phyloP scores from a whole-genome alignment of 202 grass and related monocot genomes.

The Brachypodium distachyon region DNA sequence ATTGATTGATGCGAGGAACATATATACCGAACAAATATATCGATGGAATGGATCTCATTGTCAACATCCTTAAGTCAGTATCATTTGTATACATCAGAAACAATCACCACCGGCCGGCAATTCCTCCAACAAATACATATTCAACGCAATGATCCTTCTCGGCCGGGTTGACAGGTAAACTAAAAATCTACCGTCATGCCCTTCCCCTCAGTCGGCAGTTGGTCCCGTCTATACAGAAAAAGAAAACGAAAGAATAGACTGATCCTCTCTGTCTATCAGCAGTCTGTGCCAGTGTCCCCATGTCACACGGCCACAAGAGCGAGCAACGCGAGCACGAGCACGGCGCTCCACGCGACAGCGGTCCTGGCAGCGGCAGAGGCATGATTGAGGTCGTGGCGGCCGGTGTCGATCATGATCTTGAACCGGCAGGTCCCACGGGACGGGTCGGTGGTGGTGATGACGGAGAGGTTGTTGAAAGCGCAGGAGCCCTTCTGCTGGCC shows the following conservation, averaged over 20 bases:
- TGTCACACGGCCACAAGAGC: not conserved
- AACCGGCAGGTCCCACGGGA: conserved; percentile 64
- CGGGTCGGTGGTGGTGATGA: conserved; percentile 57
- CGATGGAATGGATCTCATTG: not conserved
- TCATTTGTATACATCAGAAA: conserved; percentile 18
- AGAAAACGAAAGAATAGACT: conserved; percentile 21
- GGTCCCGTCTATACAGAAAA: not conserved
- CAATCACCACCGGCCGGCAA: conserved; percentile 8
- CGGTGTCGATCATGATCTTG: conserved; percentile 66
- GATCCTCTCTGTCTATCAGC: not conserved
- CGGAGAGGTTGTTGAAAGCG: conserved; percentile 56
- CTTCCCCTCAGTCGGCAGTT: not conserved
- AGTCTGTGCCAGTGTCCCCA: not conserved
- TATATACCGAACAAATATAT: not conserved
- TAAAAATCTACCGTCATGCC: conserved; percentile 12
- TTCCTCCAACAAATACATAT: not conserved
- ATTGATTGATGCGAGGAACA: too few species aligned
- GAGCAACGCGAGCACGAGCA: not conserved
- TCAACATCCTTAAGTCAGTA: not conserved
- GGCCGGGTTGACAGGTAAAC: conserved; percentile 9
- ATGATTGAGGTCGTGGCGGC: conserved; percentile 34
- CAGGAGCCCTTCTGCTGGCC: conserved; percentile 61
- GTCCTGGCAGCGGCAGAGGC: not conserved
- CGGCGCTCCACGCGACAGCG: not conserved
- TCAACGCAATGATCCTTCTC: not conserved